Percentiles rank a stretch among this genome's conserved stretches.
Evolutionary conservation across 179 eudicot genomes (phyloP).

Genomic region (Gypsophila paniculata): DNA sequence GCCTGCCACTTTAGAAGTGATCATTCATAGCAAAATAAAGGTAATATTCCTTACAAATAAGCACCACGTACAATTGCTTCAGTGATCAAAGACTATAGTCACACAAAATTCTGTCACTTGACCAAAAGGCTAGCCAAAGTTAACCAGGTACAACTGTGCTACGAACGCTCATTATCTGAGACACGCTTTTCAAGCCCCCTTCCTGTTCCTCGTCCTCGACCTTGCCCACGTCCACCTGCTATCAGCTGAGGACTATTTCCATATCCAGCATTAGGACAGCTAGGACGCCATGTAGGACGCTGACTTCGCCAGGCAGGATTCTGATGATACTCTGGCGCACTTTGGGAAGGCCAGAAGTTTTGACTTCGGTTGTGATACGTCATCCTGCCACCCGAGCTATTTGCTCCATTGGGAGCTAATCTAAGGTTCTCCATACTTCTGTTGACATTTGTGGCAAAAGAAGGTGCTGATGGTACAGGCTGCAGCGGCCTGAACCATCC

Average conservation of each 20-base stretch:
- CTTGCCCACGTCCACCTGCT: slow-evolving; percentile 11
- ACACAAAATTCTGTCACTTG: too few species aligned
- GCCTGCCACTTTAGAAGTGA: too few species aligned
- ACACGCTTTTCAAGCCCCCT: not conserved
- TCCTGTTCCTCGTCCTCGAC: slow-evolving; percentile 7
- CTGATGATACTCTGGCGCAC: not conserved
- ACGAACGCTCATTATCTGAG: not conserved
- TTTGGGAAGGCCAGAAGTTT: slow-evolving; percentile 9
- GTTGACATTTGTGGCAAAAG: not conserved
- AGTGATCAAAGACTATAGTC: too few species aligned
- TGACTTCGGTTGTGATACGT: not conserved
- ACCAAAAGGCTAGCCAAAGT: too few species aligned
- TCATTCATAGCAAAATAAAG: too few species aligned
- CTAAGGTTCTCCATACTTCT: slow-evolving; percentile 5
- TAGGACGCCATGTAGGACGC: not conserved
- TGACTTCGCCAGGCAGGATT: slow-evolving; percentile 13
- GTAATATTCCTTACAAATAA: too few species aligned
- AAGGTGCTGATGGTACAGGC: not conserved
- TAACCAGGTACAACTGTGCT: not conserved
- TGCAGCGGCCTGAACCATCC: slow-evolving; percentile 12
- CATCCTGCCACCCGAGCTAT: too few species aligned
- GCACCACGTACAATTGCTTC: too few species aligned
- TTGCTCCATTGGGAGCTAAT: too few species aligned
- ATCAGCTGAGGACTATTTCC: not conserved
- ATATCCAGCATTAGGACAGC: not conserved